Conservation (phyloP, 139 green algal genomes). For the Desmodesmus armatus region DNA sequence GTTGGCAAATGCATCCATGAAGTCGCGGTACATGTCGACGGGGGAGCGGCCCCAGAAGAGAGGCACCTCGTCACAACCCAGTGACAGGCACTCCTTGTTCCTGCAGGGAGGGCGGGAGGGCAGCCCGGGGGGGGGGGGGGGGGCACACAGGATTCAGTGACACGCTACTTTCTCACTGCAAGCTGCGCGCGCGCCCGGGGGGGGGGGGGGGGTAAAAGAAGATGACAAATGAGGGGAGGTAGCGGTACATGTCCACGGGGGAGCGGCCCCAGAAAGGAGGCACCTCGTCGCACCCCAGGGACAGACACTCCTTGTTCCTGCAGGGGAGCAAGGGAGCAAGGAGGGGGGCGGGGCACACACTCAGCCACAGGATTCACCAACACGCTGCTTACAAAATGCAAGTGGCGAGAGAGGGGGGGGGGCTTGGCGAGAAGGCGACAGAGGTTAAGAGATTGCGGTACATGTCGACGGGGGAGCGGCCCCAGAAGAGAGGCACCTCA, state of each 20-base stretch:
- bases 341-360: neutral
- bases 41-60: constrained; percentile 91
- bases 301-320: constrained; percentile 94
- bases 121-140: constrained; percentile 60
- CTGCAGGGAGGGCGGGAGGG: constrained; percentile 50
- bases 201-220: constrained; percentile 91
- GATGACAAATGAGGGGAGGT: constrained; percentile 96
- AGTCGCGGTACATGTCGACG: constrained; percentile 95
- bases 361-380: neutral
- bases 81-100: constrained; percentile 95
- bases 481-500: constrained; percentile 82
- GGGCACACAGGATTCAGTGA: too few species aligned
- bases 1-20: constrained; percentile 87
- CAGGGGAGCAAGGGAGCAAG: neutral
- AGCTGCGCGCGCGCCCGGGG: too few species aligned
- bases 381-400: neutral
- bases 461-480: constrained; percentile 91
- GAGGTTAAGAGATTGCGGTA: too few species aligned
- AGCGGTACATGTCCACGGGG: constrained; percentile 93
- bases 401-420: neutral
- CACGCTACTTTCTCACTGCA: too few species aligned
- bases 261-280: constrained; percentile 89
- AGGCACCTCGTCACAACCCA: constrained; percentile 90
- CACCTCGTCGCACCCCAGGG: constrained; percentile 89
- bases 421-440: neutral